A percentile compares a stretch with the other conserved stretches of the same genome.
phyloP scores from a whole-genome alignment of 2,329 filamentous ascomycete genomes.

The Clathrospora elynae region DNA sequence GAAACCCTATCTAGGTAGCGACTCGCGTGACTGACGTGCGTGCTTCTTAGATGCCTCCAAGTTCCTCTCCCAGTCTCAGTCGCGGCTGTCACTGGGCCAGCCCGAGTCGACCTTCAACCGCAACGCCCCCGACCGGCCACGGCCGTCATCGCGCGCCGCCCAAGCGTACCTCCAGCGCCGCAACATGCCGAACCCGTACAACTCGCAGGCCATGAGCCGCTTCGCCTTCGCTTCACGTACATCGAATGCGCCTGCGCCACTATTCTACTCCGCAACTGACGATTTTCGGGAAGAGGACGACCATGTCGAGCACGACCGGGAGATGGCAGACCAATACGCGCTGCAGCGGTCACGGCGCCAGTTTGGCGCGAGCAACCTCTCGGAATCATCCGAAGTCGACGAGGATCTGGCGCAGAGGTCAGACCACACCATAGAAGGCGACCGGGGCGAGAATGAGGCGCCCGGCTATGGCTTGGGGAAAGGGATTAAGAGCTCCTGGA shows the following conservation, averaged over 20 bases:
- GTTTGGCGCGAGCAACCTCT: slow-evolving; percentile 80
- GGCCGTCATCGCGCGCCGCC: slow-evolving; percentile 54
- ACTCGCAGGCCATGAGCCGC: slow-evolving; percentile 67
- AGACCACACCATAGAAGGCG: slow-evolving; percentile 59
- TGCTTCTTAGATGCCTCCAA: slow-evolving; percentile 80
- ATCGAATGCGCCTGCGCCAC: slow-evolving; percentile 77
- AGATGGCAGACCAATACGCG: slow-evolving; percentile 92
- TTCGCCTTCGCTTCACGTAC: slow-evolving; percentile 82
- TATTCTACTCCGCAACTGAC: slow-evolving; percentile 92
- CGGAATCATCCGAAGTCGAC: slow-evolving; percentile 84
- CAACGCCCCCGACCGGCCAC: slow-evolving; percentile 54
- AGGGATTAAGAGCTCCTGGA: slow-evolving; percentile 64
- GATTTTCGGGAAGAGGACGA: slow-evolving; percentile 93
- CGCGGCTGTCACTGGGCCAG: slow-evolving; percentile 75
- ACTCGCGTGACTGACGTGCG: slow-evolving; percentile 53
- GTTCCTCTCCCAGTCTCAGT: slow-evolving; percentile 97
- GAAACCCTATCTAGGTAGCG: slow-evolving; percentile 13
- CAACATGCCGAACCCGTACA: slow-evolving; percentile 74
- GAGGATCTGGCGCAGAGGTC: slow-evolving; percentile 61
- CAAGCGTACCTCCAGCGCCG: slow-evolving; percentile 57
- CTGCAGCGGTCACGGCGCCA: slow-evolving; percentile 87
- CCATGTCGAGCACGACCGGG: slow-evolving; percentile 84
- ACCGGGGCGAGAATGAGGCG: slow-evolving; percentile 48
- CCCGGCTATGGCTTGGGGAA: slow-evolving; percentile 51
- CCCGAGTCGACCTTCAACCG: slow-evolving; percentile 54